Evolutionary conservation across 352 stramenopile genomes (phyloP).

Genomic region (Phytophthora brassicae): DNA sequence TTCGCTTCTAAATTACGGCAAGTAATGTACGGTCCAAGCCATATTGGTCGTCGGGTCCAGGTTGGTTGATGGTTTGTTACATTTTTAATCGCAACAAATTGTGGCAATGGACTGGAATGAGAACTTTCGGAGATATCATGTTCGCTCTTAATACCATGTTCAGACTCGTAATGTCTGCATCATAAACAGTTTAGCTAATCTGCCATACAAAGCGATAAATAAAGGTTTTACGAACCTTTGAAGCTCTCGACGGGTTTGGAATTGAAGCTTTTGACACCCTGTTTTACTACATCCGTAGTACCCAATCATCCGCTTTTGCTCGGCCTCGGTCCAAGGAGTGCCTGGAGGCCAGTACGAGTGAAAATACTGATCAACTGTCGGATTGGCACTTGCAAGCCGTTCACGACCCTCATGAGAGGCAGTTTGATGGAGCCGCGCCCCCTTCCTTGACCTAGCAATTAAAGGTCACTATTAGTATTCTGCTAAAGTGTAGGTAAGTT

Average conservation of each 20-base stretch:
- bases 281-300: slow-evolving; percentile 44
- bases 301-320: slow-evolving; percentile 37
- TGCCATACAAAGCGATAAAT: neutral
- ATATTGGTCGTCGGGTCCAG: slow-evolving; percentile 27
- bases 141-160: slow-evolving; percentile 17
- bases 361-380: slow-evolving; percentile 56
- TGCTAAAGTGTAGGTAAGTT: neutral
- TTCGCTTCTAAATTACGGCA: slow-evolving; percentile 43
- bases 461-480: neutral
- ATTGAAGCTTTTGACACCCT: slow-evolving; percentile 40
- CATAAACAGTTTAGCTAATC: neutral
- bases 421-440: slow-evolving; percentile 50
- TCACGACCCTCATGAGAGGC: slow-evolving; percentile 40
- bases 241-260: slow-evolving; percentile 48
- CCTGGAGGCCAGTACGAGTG: slow-evolving; percentile 59
- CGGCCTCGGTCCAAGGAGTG: slow-evolving; percentile 45
- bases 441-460: slow-evolving; percentile 43
- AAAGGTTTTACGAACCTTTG: slow-evolving; percentile 23
- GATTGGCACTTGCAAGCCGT: slow-evolving; percentile 38
- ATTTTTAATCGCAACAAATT: neutral
- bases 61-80: neutral
- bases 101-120: slow-evolving; percentile 1
- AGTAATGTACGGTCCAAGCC: slow-evolving; percentile 45
- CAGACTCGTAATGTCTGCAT: slow-evolving; percentile 21
- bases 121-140: slow-evolving; percentile 5